phyloP scores from a whole-genome alignment of 352 stramenopile species.

The Phytopythium montanum region DNA sequence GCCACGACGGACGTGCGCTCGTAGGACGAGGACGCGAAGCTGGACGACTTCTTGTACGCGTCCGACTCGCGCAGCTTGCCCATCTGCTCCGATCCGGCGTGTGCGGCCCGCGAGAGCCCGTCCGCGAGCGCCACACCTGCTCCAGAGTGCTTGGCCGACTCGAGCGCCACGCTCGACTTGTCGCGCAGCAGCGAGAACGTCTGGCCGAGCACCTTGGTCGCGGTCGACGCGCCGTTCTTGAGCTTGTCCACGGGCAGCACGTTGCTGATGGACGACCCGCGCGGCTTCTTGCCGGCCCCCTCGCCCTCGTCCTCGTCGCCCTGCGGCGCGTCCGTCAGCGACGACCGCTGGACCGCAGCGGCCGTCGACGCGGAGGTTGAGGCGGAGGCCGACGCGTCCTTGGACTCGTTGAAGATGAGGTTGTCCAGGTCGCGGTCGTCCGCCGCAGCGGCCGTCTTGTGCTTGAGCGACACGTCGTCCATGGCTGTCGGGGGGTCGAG shows the following conservation, averaged over 20 bases:
- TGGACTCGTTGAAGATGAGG: conserved; percentile 80
- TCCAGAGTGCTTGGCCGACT: conserved; percentile 77
- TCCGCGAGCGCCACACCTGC: conserved; percentile 62
- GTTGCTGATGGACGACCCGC: conserved; percentile 63
- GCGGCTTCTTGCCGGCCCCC: conserved; percentile 47
- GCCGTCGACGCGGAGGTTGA: too few species aligned
- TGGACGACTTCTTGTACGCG: conserved; percentile 81
- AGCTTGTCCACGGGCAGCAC: conserved; percentile 85
- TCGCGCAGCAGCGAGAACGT: conserved; percentile 67
- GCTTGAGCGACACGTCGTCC: conserved; percentile 52
- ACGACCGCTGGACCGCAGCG: conserved; percentile 5
- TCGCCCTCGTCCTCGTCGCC: conserved; percentile 30
- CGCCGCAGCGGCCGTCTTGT: conserved; percentile 33
- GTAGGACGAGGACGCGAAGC: conserved; percentile 47
- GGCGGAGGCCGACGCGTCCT: conserved; percentile 33
- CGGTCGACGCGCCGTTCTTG: conserved; percentile 83
- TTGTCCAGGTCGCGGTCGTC: conserved; percentile 80
- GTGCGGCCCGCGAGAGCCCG: conserved; percentile 57
- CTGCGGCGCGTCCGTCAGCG: conserved; percentile 24
- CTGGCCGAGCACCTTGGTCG: conserved; percentile 73
- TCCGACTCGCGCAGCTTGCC: conserved; percentile 82
- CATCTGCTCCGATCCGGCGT: conserved; percentile 67
- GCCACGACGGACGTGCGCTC: conserved; percentile 65
- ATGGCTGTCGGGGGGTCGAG: conserved; percentile 14
- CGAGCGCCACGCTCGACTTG: conserved; percentile 65